Conservation (phyloP, 2,329 filamentous ascomycete genomes). For the Trichoderma harzianum region DNA sequence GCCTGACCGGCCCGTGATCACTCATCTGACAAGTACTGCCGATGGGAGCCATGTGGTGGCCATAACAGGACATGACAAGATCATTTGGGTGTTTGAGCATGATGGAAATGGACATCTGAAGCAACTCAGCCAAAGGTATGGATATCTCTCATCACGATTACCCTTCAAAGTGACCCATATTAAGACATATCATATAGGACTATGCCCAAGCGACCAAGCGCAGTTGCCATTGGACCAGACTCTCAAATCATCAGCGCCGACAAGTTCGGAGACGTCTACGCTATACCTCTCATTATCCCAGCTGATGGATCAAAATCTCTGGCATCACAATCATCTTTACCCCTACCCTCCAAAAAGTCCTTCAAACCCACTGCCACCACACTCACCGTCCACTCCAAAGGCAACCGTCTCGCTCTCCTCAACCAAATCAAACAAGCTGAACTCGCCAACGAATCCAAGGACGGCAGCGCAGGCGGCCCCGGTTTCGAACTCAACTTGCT, state of each 20-base stretch:
- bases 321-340: conserved; percentile 19
- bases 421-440: conserved; percentile 52
- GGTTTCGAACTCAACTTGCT: conserved; percentile 73
- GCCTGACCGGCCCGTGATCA: conserved; percentile 62
- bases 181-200: conserved; percentile 44
- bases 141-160: not conserved
- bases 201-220: conserved; percentile 88
- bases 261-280: conserved; percentile 97
- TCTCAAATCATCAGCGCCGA: conserved; percentile 77
- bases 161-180: not conserved
- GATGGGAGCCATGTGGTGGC: conserved; percentile 68
- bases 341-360: conserved; percentile 27
- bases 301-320: conserved; percentile 17
- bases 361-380: conserved; percentile 52
- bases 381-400: conserved; percentile 61
- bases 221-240: conserved; percentile 67
- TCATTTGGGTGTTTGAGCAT: conserved; percentile 75
- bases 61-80: conserved; percentile 89
- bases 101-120: conserved; percentile 57
- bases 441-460: conserved; percentile 26
- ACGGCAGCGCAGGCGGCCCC: conserved; percentile 36
- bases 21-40: conserved; percentile 61
- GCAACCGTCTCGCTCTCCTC: conserved; percentile 58
- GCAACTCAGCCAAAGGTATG: conserved; percentile 69
- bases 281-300: conserved; percentile 61